Evolutionary conservation across 495 filamentous ascomycete species (phyloP), one percentile per base, ranked within the genome.

Genomic region (Neurospora hispaniola): DNA sequence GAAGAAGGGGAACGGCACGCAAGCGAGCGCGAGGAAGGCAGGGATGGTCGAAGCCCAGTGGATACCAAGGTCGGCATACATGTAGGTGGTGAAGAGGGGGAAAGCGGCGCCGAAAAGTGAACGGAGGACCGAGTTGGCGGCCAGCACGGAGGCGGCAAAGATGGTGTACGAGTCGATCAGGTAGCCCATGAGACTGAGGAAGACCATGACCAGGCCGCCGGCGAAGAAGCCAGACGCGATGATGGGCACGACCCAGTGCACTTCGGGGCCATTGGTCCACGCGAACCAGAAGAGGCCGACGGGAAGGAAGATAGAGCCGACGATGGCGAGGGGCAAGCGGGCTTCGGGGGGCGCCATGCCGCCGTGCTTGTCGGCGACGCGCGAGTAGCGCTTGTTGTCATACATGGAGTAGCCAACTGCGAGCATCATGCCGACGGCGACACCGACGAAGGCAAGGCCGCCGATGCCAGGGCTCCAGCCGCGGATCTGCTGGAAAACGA

Each of bases 81-180:
- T 92, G 72, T 91, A 76, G 0, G 86, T 88, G 4, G 93, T 95
- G 84, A 97, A 96, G 0, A 97, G 84, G 3, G 93, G 93, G 84
- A 97, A 96, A 0, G 87, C 90, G n/a, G 92, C 90, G 76, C 93
- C 93, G 78, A 95, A 94, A 20, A 85, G 75, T 1, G 82, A 85
- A 35, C 86, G 82, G 48, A 95, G 81, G 5, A 94, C 88, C 18
- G 90, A 86, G 81, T 92, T 94, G 42, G 92, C 92, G 2, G 93
- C 93, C 18, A 96, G 83, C 1, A 93, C 92, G 1, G 90, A 92
- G 2, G 93, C 93, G 7, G 93, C 92, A 76, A 91, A 96, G 73
- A 94, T 91, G 66, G 89, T 92, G 82, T 94, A 92, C 31, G 89
- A 85, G 78, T 94, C 92, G 75, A 94, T 90, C n/a, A 94, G 85